These are phyloP conservation scores for Iris macrosiphon DNA, from an alignment of 106 monocot species.

Conservation along the genomic window DNA sequence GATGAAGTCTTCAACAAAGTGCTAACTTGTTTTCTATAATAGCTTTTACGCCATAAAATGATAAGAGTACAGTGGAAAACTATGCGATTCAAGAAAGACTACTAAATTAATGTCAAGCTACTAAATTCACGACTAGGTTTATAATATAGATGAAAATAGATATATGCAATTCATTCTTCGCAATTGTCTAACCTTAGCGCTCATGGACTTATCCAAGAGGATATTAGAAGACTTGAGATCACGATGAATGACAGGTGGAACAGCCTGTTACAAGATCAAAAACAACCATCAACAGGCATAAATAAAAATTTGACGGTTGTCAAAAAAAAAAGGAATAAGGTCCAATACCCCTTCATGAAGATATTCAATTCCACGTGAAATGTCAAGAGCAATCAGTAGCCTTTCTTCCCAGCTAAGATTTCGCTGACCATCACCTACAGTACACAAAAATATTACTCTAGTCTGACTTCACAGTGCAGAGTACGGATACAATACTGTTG, in stretches of 20 bases:
- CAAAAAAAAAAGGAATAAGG: background rate
- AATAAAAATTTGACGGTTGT: background rate
- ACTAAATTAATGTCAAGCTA: too few relatives aligned
- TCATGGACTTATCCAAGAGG: constrained; percentile 78
- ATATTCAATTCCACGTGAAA: constrained; percentile 95
- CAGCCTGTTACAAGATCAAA: constrained; percentile 52
- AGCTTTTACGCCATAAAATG: too few relatives aligned
- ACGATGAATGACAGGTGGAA: constrained; percentile 82
- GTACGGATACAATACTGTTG: background rate
- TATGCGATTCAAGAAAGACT: too few relatives aligned
- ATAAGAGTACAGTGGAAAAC: too few relatives aligned
- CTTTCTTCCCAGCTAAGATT: constrained; percentile 81
- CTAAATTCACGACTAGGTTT: too few relatives aligned
- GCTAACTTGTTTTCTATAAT: too few relatives aligned
- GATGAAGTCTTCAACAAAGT: too few relatives aligned
- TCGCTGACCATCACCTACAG: constrained; percentile 47
- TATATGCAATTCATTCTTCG: too few relatives aligned
- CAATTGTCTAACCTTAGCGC: constrained; percentile 66
- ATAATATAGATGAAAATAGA: too few relatives aligned
- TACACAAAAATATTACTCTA: background rate
- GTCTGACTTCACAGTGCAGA: background rate
- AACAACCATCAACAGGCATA: background rate
- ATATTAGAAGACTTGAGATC: constrained; percentile 98
- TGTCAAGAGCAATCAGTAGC: constrained; percentile 81
- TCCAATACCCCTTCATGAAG: constrained; percentile 99